Evolutionary conservation across 805 yeast species (phyloP), one percentile per base, ranked within the genome.

Genomic region (Saccharomycopsis olivae): DNA sequence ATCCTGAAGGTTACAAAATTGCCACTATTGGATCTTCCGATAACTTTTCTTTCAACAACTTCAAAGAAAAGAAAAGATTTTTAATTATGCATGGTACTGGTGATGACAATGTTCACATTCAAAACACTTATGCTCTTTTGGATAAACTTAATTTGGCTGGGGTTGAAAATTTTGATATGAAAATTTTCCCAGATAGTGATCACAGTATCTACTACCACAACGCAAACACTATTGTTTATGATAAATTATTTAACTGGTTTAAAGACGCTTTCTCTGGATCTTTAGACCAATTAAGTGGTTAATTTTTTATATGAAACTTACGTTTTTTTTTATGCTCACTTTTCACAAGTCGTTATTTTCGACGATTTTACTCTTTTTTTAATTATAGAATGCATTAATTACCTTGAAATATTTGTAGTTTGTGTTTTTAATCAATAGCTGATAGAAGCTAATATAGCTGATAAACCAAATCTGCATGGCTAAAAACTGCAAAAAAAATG

Each of bases 81-180:
- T 59, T 92, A 46, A 56, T 92, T 28, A 85, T 89, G 85, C 98
- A 89, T 55, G 98, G 98, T 1, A 78, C 96, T 0, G 95, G 96
- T 3, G 98, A 92, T 60, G 98, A 92, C 59, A 92, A 92, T 52
- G 98, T 92, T 34, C 97, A 92, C 60, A 74, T 88, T 60, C 98
- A 92, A 57, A 85, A 92, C 61, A 73, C 89, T 33, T 66, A 86
- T 44, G 75, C 78, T 55, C 63, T 92, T 29, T 54, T 92, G 34
- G 97, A 92, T 60, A 62, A 71, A 49, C 66, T 89, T 40, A 79
- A 88, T 52, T 19, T 58, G 3, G 52, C 55, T 5, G 55, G 55
- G 20, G 70, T 81, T n/a, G 77, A 73, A 42, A 83, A 83, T 53
- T 92, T 77, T 53, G 98, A 92, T 52, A 66, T 87, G 62, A 87